Base-by-base conservation (phyloP, 192 early-diverging fungal genomes). In the Backusella australiensis region DNA sequence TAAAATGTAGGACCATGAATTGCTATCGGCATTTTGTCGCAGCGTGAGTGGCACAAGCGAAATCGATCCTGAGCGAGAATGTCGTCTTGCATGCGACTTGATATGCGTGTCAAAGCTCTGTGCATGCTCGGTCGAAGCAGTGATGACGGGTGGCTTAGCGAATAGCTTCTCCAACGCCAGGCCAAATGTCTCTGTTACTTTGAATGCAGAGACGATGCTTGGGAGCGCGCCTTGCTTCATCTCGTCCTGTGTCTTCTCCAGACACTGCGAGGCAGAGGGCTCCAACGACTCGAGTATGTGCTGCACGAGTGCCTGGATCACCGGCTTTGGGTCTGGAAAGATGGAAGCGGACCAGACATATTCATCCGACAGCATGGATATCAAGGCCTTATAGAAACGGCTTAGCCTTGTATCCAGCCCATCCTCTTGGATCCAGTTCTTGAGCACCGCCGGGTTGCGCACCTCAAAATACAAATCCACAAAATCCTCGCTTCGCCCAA, bases 401-500 rank as follows among this genome's bases (percentile, higher is more conserved):
- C 0, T 63, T 11, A 63, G 4, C 44, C 82, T 79, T 21, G 67
- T 69, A 32, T 77, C 69, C 3, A 77, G 35, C n/a, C n/a, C 36
- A 4, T 44, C 38, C 12, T 56, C 52, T 15, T 44, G 21, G 12
- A 56, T 63, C 56, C 84, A 81, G 88, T 91, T 90, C 59, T 85
- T 67, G 21, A 81, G 76, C n/a, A 90, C 59, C 11, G 89, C 42
- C 3, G 85, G 83, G 14, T 78, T 75, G 32, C 78, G 86, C 32
- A 83, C 78, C 46, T 79, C 83, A 70, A 89, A 86, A 78, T 93
- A 94, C 67, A 77, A 83, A 39, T 90, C 81, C 53, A 85, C 73
- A 81, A 93, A 93, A 36, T 86, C 86, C 39, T 85, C 81, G 17
- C 80, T 77, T 5, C 88, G 81, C 4, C 86, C 80, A 26, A 94